Evolutionary conservation across 1,284 basidiomycete species (phyloP).

Genomic region (Lignosus rhinocerotis): DNA sequence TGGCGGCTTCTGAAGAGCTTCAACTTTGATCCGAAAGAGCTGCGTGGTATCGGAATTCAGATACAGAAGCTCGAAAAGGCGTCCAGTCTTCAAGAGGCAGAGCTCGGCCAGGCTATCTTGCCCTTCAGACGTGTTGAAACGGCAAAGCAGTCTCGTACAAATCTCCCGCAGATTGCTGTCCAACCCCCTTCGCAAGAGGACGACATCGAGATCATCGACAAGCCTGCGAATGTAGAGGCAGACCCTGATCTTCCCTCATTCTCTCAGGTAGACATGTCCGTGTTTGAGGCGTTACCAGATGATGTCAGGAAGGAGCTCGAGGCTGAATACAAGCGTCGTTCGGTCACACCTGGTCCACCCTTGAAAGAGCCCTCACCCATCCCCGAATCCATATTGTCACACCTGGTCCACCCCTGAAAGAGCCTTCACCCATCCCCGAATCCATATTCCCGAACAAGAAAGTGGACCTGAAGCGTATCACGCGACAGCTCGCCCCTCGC

Average conservation of each 20-base stretch:
- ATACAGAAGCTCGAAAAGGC: constrained; percentile 82
- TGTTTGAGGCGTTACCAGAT: constrained; percentile 71
- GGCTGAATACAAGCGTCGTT: constrained; percentile 61
- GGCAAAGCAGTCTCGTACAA: constrained; percentile 15
- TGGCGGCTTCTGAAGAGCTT: constrained; percentile 77
- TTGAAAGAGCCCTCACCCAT: constrained; percentile 20
- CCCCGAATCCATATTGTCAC: constrained; percentile 7
- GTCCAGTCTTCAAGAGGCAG: constrained; percentile 25
- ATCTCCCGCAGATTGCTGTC: constrained; percentile 32
- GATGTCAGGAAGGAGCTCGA: constrained; percentile 74
- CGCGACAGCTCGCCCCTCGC: constrained; percentile 61
- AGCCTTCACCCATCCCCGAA: constrained; percentile 15
- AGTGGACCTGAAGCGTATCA: constrained; percentile 54
- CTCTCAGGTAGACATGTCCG: constrained; percentile 73
- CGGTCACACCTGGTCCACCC: constrained; percentile 41
- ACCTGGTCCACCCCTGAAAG: constrained; percentile 31
- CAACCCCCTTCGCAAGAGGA: constrained; percentile 39
- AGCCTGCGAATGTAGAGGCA: constrained; percentile 7
- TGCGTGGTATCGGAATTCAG: constrained; percentile 93
- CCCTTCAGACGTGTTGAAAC: constrained; percentile 46
- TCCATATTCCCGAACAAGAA: constrained; percentile 24
- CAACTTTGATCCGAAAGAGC: constrained; percentile 79
- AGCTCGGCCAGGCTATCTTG: constrained; percentile 53
- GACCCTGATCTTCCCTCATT: constrained; percentile 58
- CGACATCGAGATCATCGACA: constrained; percentile 22